Conservation (phyloP, 345 rosid genomes). For the Arabis hirsuta region DNA sequence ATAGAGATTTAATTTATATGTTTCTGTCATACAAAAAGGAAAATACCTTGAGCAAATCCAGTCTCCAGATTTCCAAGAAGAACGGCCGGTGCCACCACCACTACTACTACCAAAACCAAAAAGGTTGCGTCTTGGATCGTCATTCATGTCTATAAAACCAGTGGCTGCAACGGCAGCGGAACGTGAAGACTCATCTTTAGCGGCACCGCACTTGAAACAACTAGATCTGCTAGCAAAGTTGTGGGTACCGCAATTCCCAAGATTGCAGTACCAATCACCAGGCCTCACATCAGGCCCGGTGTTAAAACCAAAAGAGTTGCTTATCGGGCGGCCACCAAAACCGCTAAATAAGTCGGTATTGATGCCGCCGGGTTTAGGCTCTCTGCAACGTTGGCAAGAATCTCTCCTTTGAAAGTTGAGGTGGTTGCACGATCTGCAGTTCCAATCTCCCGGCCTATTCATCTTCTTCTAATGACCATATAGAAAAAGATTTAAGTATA, state of each 20-base stretch:
- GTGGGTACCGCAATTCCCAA: slow-evolving; percentile 69
- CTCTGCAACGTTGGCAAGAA: slow-evolving; percentile 80
- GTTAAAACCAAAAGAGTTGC: slow-evolving; percentile 55
- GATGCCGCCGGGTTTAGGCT: slow-evolving; percentile 45
- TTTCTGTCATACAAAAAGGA: background rate
- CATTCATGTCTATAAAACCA: slow-evolving; percentile 36
- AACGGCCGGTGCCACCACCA: slow-evolving; percentile 54
- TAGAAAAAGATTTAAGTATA: background rate
- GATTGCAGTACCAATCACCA: slow-evolving; percentile 82
- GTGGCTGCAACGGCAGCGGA: slow-evolving; percentile 42
- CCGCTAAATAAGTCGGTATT: slow-evolving; percentile 41
- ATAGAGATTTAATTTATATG: too few relatives aligned
- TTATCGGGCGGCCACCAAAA: slow-evolving; percentile 50
- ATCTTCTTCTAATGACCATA: slow-evolving; percentile 46
- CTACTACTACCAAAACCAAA: slow-evolving; percentile 48
- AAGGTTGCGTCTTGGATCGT: slow-evolving; percentile 45
- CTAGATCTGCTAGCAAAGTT: slow-evolving; percentile 75
- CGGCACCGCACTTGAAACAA: slow-evolving; percentile 72
- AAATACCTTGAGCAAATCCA: slow-evolving; percentile 76
- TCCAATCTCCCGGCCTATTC: slow-evolving; percentile 97
- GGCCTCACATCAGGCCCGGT: slow-evolving; percentile 76
- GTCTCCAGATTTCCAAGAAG: slow-evolving; percentile 84
- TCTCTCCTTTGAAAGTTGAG: slow-evolving; percentile 87
- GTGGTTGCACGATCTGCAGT: slow-evolving; percentile 82
- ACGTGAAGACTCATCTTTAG: slow-evolving; percentile 51